Evolutionary conservation across 805 yeast genomes (phyloP).

Genomic region (Sugiyamaella mastotermitis): DNA sequence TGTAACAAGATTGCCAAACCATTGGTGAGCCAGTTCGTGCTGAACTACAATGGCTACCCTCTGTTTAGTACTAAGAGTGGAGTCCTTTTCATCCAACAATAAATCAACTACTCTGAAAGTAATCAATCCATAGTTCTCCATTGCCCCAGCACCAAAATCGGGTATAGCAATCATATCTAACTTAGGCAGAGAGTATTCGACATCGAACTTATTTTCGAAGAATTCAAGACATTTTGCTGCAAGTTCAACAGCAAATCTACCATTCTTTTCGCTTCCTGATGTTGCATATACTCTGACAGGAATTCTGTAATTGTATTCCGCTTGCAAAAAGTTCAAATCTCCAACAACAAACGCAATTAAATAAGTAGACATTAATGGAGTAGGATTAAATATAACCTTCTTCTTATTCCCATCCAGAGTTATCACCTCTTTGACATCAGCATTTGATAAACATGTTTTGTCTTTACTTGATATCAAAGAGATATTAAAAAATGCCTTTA

Average conservation of each 20-base stretch:
- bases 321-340: slow-evolving; percentile 57
- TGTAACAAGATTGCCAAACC: slow-evolving; percentile 86
- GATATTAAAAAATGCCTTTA: slow-evolving; percentile 60
- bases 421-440: slow-evolving; percentile 46
- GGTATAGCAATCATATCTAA: slow-evolving; percentile 75
- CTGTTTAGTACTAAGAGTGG: slow-evolving; percentile 53
- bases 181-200: slow-evolving; percentile 75
- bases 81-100: slow-evolving; percentile 62
- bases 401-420: slow-evolving; percentile 35
- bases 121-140: slow-evolving; percentile 88
- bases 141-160: slow-evolving; percentile 76
- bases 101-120: slow-evolving; percentile 58
- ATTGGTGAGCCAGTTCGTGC: slow-evolving; percentile 85
- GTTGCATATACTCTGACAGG: slow-evolving; percentile 70
- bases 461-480: slow-evolving; percentile 46
- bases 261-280: slow-evolving; percentile 57
- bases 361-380: slow-evolving; percentile 72
- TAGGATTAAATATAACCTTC: slow-evolving; percentile 49
- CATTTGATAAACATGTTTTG: slow-evolving; percentile 59
- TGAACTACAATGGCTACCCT: slow-evolving; percentile 77
- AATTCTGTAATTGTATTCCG: slow-evolving; percentile 43
- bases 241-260: slow-evolving; percentile 55
- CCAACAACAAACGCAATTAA: slow-evolving; percentile 69
- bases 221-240: slow-evolving; percentile 61
- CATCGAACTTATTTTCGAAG: slow-evolving; percentile 60